Conservation (phyloP, 495 filamentous ascomycete species). For the Glonium stellatum region DNA sequence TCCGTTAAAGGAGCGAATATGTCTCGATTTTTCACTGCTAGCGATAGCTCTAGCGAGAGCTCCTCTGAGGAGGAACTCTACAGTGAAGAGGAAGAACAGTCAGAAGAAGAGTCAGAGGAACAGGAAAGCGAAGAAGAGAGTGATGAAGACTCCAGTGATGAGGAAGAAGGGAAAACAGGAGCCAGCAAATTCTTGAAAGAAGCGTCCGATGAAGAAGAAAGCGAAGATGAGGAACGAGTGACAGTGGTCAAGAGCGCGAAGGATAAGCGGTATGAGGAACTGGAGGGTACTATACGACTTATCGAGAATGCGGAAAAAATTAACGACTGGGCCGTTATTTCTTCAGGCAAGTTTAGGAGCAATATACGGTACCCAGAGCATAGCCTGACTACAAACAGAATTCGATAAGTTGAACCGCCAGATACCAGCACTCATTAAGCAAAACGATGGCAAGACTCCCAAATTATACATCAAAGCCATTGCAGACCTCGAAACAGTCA, state of each 20-base stretch:
- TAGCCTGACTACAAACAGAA: slow-evolving; percentile 47
- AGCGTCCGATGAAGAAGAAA: slow-evolving; percentile 52
- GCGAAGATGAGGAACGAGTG: slow-evolving; percentile 71
- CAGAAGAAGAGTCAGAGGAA: slow-evolving; percentile 33
- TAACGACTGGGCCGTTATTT: slow-evolving; percentile 90
- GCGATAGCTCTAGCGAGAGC: slow-evolving; percentile 78
- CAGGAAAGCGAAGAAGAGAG: slow-evolving; percentile 29
- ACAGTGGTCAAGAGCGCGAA: slow-evolving; percentile 93
- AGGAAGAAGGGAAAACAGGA: slow-evolving; percentile 61
- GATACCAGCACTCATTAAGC: slow-evolving; percentile 68
- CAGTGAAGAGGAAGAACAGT: slow-evolving; percentile 53
- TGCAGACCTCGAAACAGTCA: slow-evolving; percentile 88
- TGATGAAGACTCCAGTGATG: slow-evolving; percentile 45
- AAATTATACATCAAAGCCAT: slow-evolving; percentile 90
- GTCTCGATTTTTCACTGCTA: slow-evolving; percentile 96
- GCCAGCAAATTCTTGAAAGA: slow-evolving; percentile 75
- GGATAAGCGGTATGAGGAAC: slow-evolving; percentile 90
- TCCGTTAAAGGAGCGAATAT: slow-evolving; percentile 41
- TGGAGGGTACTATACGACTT: slow-evolving; percentile 77
- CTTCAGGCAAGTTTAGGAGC: slow-evolving; percentile 58
- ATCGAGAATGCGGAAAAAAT: slow-evolving; percentile 98
- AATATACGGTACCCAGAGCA: neutral
- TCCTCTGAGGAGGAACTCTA: slow-evolving; percentile 90
- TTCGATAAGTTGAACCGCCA: slow-evolving; percentile 97
- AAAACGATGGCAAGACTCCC: slow-evolving; percentile 58